Conservation (phyloP, 768 basidiomycete genomes). For the Leccinum uliginosum region DNA sequence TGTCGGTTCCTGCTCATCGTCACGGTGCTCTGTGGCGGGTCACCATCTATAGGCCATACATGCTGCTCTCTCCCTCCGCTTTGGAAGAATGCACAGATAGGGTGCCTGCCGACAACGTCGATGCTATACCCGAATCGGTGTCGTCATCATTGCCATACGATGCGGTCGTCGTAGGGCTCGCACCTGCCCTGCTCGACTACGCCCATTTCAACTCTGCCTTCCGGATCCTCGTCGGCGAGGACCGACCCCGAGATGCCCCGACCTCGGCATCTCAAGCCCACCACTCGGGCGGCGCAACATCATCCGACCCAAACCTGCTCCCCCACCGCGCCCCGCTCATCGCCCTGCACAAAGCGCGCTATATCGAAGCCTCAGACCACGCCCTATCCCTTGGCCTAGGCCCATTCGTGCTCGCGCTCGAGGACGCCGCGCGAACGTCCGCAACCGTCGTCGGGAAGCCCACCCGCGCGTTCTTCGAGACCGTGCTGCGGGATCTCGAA, state of each 20-base stretch:
- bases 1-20: not conserved
- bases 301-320: not conserved
- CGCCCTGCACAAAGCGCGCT: slow-evolving; percentile 57
- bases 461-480: slow-evolving; percentile 51
- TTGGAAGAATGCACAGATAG: slow-evolving; percentile 36
- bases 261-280: not conserved
- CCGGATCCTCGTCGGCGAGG: slow-evolving; percentile 51
- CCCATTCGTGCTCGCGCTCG: slow-evolving; percentile 63
- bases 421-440: slow-evolving; percentile 44
- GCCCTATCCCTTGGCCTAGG: slow-evolving; percentile 63
- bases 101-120: not conserved
- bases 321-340: slow-evolving; percentile 37
- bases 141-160: slow-evolving; percentile 34
- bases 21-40: no score
- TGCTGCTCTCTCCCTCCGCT: slow-evolving; percentile 52
- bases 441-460: slow-evolving; percentile 67
- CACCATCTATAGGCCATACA: slow-evolving; percentile 39
- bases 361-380: slow-evolving; percentile 43
- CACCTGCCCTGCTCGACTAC: slow-evolving; percentile 50
- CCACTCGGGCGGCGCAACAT: no score
- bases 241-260: slow-evolving; percentile 4
- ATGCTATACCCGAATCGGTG: not conserved
- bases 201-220: slow-evolving; percentile 59
- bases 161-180: slow-evolving; percentile 61
- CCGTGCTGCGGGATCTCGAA: slow-evolving; percentile 45